These are phyloP conservation scores for Triticum turgidum DNA, from an alignment of 176 grass and related monocot species.

Conservation along the genomic window DNA sequence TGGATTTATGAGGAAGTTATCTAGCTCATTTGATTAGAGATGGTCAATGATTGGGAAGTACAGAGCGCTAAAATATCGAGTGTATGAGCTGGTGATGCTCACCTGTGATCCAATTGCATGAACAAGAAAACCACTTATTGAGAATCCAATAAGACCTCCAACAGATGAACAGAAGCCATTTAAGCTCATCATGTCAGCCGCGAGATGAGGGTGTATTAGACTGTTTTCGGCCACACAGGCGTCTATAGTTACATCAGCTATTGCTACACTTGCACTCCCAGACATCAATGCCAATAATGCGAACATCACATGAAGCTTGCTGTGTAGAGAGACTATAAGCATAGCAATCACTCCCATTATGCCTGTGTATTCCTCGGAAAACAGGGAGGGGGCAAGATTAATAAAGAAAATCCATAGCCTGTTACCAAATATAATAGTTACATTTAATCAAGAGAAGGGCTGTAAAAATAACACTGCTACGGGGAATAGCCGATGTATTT, in stretches of 20 bases:
- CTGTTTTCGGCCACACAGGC: slow-evolving; percentile 83
- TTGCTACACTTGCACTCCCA: slow-evolving; percentile 60
- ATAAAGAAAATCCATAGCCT: background rate
- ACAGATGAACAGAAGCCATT: slow-evolving; percentile 73
- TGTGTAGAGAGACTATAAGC: slow-evolving; percentile 68
- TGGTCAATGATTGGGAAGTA: background rate
- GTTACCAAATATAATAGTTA: background rate
- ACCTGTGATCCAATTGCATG: slow-evolving; percentile 84
- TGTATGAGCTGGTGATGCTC: slow-evolving; percentile 32
- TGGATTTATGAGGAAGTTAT: background rate
- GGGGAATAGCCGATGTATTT: background rate
- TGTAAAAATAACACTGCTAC: background rate
- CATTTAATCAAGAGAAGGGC: background rate
- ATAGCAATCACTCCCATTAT: slow-evolving; percentile 73
- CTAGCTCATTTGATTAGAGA: background rate
- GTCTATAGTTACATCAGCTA: slow-evolving; percentile 88
- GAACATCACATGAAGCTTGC: slow-evolving; percentile 58
- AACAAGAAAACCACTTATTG: slow-evolving; percentile 79
- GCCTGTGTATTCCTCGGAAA: slow-evolving; percentile 57
- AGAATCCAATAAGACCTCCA: slow-evolving; percentile 85
- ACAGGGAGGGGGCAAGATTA: slow-evolving; percentile 26
- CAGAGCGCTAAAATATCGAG: background rate
- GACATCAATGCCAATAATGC: slow-evolving; percentile 66
- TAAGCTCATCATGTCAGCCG: slow-evolving; percentile 84
- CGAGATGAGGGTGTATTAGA: slow-evolving; percentile 55